Evolutionary conservation across 2,329 filamentous ascomycete genomes (phyloP), one percentile per base, ranked within the genome.

Genomic region (Neopestalotiopsis rosae): DNA sequence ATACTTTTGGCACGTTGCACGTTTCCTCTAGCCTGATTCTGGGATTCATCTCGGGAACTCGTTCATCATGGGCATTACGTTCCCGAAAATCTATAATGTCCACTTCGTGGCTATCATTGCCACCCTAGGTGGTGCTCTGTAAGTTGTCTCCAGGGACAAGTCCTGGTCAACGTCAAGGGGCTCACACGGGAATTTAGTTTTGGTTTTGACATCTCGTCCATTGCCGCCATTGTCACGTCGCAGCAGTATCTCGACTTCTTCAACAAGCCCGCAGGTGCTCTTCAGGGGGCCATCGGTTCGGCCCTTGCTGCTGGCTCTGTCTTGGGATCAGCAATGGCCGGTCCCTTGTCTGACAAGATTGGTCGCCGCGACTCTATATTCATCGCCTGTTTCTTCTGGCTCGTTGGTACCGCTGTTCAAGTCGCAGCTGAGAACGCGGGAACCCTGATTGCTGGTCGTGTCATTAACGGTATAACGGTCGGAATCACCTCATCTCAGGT

Each of bases 401-500:
- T 85, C 67, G 83, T 89, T 61, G 90, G 90, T 34, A 89, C 88
- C 38, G 84, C 87, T 61, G 83, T 92, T 63, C 85, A 88, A 70
- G 87, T 86, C 69, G 86, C 89, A 9, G 83, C 88, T 1, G 86
- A 88, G 73, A 88, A 90, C 67, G 79, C 91, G 52, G 83, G 80
- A 4, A 85, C 88, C 68, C 75, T 91, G 7, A 84, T 87, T 64
- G 84, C 82, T 24, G 87, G 86, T 6, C 85, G 87, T 64, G 81
- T 91, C 70, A 84, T 92, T 76, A 91, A 90, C 73, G 90, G 90
- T 67, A 77, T 92, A 58, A 86, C 87, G 65, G 89, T 92, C 67
- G 90, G 90, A 73, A 90, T 91, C 75, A 90, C 87, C 70, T 91
- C 88, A 49, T 88, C 89, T 2, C 89, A 91, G 75, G 90, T 91